Base-by-base conservation (phyloP, 805 yeast genomes). In the Wickerhamiella cacticola region DNA sequence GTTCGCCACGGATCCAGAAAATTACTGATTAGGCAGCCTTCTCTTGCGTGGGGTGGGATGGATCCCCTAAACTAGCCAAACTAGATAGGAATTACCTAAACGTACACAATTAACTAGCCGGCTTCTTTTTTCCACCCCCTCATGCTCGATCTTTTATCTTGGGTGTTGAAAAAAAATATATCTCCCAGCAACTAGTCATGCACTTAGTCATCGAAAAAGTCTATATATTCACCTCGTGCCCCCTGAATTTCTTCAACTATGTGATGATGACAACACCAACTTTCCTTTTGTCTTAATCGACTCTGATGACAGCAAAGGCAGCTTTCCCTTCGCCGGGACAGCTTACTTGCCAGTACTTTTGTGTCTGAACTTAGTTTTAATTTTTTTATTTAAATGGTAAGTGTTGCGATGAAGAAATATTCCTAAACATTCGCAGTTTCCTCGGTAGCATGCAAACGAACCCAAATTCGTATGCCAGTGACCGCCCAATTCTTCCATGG, bases 401-500 rank as follows among this genome's bases (percentile, higher is more conserved):
- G 58, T 55, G 49, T 51, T 33, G 58, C 55, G 54, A 55, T 63
- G 67, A 64, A 62, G 68, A 64, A 60, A 61, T 55, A 35, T 51
- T 48, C 52, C 38, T 60, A 53, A 63, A 64, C 68, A 64, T 64
- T 64, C 68, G 68, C 68, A 64, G 68, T 64, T 64, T 64, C 68
- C 68, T 63, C 68, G 68, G 68, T 65, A 64, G 68, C 63, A 58
- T 53, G 58, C 68, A 59, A 49, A 50, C 55, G 66, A 64, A 63
- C 68, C 68, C 63, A 60, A 39, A 50, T 55, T 35, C 51, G 68
- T 61, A 55, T 62, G 66, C 57, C 68, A 52, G 68, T 64, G 68
- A 65, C 68, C 68, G 68, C 53, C 50, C 57, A 48, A 59, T 61
- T 68, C 68, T 64, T 64, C 68, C 67, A 60, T 56, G 68, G 68